Percentiles rank a stretch among this genome's conserved stretches.
Evolutionary conservation across 371 early-diverging fungal genomes (phyloP).

Genomic region (Mucor circinelloides): DNA sequence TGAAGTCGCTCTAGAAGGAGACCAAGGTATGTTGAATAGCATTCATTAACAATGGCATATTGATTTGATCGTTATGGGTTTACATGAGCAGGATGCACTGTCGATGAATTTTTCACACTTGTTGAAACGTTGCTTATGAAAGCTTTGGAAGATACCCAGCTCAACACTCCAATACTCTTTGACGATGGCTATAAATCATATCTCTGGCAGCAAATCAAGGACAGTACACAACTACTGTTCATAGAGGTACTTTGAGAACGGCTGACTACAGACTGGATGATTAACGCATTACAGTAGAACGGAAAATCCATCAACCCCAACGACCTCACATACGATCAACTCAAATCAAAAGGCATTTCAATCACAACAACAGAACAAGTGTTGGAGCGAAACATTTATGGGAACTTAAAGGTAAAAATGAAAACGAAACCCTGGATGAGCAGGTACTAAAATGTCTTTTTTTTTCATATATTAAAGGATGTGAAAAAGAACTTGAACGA

Average conservation of each 20-base stretch:
- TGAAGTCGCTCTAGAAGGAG: constrained; percentile 18
- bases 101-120: not conserved
- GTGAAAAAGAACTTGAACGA: constrained; percentile 1
- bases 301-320: not conserved
- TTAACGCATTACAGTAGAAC: not conserved
- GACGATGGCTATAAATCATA: constrained; percentile 6
- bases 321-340: not conserved
- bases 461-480: not conserved
- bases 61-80: not conserved
- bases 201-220: constrained; percentile 7
- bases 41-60: not conserved
- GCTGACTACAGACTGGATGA: not conserved
- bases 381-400: constrained; percentile 14
- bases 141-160: not conserved
- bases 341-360: not conserved
- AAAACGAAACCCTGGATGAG: not conserved
- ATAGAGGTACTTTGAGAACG: not conserved
- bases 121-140: not conserved
- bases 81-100: constrained; percentile 10
- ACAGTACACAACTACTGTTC: not conserved
- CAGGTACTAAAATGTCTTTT: not conserved
- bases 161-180: not conserved
- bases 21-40: constrained; percentile 3
- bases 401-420: constrained; percentile 9
- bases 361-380: constrained; percentile 1